phyloP scores from a whole-genome alignment of 495 filamentous ascomycete species.

The Hypomontagnella monticulosa region DNA sequence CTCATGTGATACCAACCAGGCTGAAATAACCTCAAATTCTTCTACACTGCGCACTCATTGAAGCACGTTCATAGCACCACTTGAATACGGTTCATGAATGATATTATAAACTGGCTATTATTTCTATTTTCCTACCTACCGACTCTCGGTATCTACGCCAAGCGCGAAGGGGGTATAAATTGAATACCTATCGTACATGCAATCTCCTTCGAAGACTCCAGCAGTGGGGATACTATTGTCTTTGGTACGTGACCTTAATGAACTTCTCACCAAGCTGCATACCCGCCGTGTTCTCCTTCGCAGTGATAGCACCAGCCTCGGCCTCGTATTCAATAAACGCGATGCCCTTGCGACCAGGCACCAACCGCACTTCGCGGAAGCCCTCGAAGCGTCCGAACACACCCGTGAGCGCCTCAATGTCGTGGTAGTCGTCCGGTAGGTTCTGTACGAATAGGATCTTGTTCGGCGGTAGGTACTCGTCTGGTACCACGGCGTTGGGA shows the following conservation, averaged over 20 bases:
- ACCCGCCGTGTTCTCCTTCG: constrained; percentile 94
- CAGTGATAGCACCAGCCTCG: constrained; percentile 87
- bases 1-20: constrained; percentile 35
- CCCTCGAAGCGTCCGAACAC: constrained; percentile 93
- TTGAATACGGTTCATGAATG: no score
- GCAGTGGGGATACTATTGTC: constrained; percentile 65
- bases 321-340: constrained; percentile 97
- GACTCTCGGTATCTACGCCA: neutral
- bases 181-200: constrained; percentile 28
- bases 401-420: constrained; percentile 77
- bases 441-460: constrained; percentile 97
- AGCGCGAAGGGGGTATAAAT: constrained; percentile 21
- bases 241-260: constrained; percentile 89
- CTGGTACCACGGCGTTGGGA: constrained; percentile 79
- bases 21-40: constrained; percentile 24
- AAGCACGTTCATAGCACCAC: neutral
- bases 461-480: constrained; percentile 97
- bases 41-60: no score
- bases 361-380: constrained; percentile 90
- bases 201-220: neutral
- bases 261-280: constrained; percentile 77
- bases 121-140: constrained; percentile 4
- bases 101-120: neutral
- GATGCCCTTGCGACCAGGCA: constrained; percentile 87
- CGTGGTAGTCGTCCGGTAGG: constrained; percentile 85